A percentile compares a stretch with the other conserved stretches of the same genome.
Conservation (phyloP, 2,329 filamentous ascomycete genomes). For the Dactylella cylindrospora region DNA sequence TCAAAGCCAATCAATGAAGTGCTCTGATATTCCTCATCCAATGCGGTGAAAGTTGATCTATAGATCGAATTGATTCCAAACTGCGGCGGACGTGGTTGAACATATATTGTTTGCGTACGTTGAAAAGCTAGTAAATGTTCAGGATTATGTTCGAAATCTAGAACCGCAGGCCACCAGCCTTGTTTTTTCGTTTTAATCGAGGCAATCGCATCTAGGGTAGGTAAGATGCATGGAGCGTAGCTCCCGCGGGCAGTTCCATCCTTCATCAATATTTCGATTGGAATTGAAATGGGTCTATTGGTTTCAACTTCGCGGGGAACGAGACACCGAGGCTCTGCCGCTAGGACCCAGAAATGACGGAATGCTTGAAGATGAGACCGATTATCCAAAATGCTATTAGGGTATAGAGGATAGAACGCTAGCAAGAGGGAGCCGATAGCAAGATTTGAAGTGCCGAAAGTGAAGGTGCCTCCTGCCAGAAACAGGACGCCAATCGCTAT, state of each 20-base stretch:
- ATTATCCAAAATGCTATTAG: constrained; percentile 86
- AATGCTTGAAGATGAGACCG: constrained; percentile 93
- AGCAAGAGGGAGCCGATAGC: constrained; percentile 83
- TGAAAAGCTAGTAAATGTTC: constrained; percentile 66
- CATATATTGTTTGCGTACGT: constrained; percentile 70
- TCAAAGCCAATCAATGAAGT: constrained; percentile 60
- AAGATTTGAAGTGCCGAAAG: constrained; percentile 83
- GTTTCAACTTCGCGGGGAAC: constrained; percentile 85
- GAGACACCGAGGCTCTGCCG: constrained; percentile 83
- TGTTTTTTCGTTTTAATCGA: constrained; percentile 65
- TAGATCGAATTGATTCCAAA: constrained; percentile 68
- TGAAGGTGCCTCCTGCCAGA: constrained; percentile 86
- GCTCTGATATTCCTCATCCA: constrained; percentile 63
- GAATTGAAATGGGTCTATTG: constrained; percentile 72
- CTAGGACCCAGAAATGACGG: constrained; percentile 94
- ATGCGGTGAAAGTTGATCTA: constrained; percentile 70
- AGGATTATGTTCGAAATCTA: constrained; percentile 70
- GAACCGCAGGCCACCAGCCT: constrained; percentile 76
- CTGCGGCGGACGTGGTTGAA: constrained; percentile 69
- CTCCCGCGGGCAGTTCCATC: constrained; percentile 53
- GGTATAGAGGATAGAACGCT: constrained; percentile 92
- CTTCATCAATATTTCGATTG: constrained; percentile 67
- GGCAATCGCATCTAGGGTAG: constrained; percentile 65
- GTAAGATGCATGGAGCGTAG: constrained; percentile 61
- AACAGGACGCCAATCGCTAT: constrained; percentile 90